Percentiles rank a stretch among this genome's conserved stretches.
phyloP scores from a whole-genome alignment of 257 asterid species.

The Buddleja alternifolia region DNA sequence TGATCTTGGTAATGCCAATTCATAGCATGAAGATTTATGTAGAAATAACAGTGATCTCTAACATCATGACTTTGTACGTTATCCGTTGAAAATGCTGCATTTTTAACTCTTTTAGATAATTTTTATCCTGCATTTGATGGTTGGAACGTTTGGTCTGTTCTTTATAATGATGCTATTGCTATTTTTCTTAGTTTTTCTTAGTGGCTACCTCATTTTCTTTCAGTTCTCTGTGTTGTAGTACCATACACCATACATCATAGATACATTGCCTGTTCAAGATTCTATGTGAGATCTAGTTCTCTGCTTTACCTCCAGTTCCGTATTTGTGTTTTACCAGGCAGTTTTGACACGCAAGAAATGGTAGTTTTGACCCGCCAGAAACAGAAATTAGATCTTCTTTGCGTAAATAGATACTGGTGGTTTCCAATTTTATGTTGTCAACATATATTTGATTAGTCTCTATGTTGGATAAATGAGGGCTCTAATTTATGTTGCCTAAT shows the following conservation, averaged over 20 bases:
- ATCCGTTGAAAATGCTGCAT: background rate
- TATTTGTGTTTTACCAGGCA: no score
- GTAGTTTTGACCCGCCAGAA: no score
- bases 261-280: background rate
- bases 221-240: background rate
- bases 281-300: constrained; percentile 15
- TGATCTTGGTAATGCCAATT: constrained; percentile 15
- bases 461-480: no score
- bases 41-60: constrained; percentile 7
- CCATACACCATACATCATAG: background rate
- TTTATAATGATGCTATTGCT: background rate
- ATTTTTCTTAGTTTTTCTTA: background rate
- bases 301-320: background rate
- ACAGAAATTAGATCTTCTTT: no score
- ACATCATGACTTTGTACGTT: constrained; percentile 1
- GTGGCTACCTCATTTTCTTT: background rate
- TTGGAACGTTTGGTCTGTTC: background rate
- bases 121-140: background rate
- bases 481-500: no score
- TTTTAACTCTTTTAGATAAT: background rate
- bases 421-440: no score
- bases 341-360: no score
- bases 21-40: background rate
- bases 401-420: no score
- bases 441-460: no score